phyloP scores from a whole-genome alignment of 2,329 filamentous ascomycete genomes.

The Cryphonectria naterciae region DNA sequence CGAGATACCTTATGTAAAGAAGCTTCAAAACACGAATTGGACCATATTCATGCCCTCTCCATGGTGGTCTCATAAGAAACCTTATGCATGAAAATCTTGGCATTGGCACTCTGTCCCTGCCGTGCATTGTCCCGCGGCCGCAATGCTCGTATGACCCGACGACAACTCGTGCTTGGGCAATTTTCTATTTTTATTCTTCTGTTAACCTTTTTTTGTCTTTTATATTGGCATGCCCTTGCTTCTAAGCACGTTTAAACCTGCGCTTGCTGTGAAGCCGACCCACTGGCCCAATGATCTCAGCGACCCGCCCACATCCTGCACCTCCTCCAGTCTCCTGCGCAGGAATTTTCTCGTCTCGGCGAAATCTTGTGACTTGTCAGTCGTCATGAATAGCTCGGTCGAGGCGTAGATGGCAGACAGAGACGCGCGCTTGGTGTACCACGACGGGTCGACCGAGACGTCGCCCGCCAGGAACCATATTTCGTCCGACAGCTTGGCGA shows the following conservation, averaged over 20 bases:
- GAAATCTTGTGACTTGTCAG: slow-evolving; percentile 75
- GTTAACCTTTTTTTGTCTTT: neutral
- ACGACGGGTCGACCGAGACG: slow-evolving; percentile 77
- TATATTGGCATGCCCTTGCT: slow-evolving; percentile 86
- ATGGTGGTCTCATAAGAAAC: neutral
- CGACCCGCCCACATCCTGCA: slow-evolving; percentile 63
- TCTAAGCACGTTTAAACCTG: slow-evolving; percentile 78
- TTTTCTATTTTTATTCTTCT: slow-evolving; percentile 33
- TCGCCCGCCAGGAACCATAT: slow-evolving; percentile 90
- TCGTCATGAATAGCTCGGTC: slow-evolving; percentile 92
- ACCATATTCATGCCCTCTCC: neutral
- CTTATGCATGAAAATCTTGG: neutral
- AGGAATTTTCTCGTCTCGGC: slow-evolving; percentile 80
- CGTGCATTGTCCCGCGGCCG: neutral
- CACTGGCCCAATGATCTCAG: slow-evolving; percentile 72
- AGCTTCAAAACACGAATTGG: neutral
- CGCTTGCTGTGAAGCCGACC: slow-evolving; percentile 79
- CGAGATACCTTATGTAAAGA: slow-evolving; percentile 2
- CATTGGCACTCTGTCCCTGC: neutral
- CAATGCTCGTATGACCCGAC: neutral
- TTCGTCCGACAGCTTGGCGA: slow-evolving; percentile 84
- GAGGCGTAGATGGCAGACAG: slow-evolving; percentile 67
- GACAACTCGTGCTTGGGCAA: neutral
- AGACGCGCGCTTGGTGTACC: slow-evolving; percentile 73
- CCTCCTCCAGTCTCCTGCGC: slow-evolving; percentile 73